Conservation (phyloP, 2,329 filamentous ascomycete species). For the Emmonsia crescens region DNA sequence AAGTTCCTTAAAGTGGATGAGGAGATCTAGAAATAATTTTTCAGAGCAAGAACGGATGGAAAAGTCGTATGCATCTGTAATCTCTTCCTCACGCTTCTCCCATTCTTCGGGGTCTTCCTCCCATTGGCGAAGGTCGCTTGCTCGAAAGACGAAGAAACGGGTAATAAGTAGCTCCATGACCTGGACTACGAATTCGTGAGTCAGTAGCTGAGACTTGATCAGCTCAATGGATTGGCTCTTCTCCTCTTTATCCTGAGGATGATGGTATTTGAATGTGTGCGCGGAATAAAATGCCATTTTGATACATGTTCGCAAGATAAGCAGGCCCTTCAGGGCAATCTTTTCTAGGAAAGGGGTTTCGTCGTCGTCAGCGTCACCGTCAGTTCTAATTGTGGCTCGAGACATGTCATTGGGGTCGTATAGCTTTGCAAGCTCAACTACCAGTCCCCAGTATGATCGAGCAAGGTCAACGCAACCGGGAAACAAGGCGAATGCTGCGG, state of each 20-base stretch:
- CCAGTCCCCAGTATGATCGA: slow-evolving; percentile 74
- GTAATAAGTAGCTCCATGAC: slow-evolving; percentile 79
- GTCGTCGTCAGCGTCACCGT: slow-evolving; percentile 39
- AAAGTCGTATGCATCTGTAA: slow-evolving; percentile 81
- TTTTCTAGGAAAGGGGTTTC: slow-evolving; percentile 57
- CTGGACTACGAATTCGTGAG: slow-evolving; percentile 62
- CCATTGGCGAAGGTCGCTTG: slow-evolving; percentile 81
- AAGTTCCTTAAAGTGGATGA: slow-evolving; percentile 76
- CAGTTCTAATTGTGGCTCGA: slow-evolving; percentile 29
- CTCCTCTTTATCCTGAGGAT: slow-evolving; percentile 63
- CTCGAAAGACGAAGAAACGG: slow-evolving; percentile 76
- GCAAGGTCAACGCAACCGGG: slow-evolving; percentile 69
- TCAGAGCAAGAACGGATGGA: slow-evolving; percentile 87
- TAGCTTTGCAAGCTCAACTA: slow-evolving; percentile 63
- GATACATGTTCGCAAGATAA: slow-evolving; percentile 71
- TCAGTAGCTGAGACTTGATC: slow-evolving; percentile 65
- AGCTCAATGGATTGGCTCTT: slow-evolving; percentile 57
- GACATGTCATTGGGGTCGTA: slow-evolving; percentile 31
- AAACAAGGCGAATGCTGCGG: slow-evolving; percentile 71
- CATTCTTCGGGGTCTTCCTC: slow-evolving; percentile 91
- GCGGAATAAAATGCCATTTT: slow-evolving; percentile 73
- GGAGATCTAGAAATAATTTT: slow-evolving; percentile 82
- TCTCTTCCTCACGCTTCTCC: slow-evolving; percentile 80
- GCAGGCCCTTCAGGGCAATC: slow-evolving; percentile 69
- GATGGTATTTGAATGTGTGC: slow-evolving; percentile 75